Evolutionary conservation across 768 basidiomycete genomes (phyloP), one percentile per base, ranked within the genome.

Genomic region (Termitomyces eurrhizus): DNA sequence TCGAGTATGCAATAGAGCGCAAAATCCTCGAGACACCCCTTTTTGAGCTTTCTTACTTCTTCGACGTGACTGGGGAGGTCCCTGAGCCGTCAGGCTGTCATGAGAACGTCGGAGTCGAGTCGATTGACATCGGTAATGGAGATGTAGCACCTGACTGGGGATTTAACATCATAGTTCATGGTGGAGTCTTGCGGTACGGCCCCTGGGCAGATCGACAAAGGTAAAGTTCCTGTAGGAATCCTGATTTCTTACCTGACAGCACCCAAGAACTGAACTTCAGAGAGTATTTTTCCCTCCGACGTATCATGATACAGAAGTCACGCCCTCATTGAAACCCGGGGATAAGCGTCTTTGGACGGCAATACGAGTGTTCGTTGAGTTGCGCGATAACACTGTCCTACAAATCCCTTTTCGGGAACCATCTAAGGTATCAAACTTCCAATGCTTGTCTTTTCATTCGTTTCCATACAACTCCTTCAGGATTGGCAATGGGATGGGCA

Each of bases 161-260:
- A 3, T 75, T 97, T 29, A 92, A 98, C 68, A 65, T 98, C 18
- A 81, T 88, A 18, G 77, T 98, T n/a, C 77, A 84, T 60, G 86
- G 87, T 18, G 95, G 93, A 0, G 71, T 80, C 39, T 64, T 97
- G 39, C 82, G 85, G 21, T 98, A 98, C 69, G 96, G 96, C 5
- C 96, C 96, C 4, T 98, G 96, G 96, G 90, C 95, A 26, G 96
- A 98, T 74, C 82, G 95, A 29, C 96, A 97, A 73, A 80, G 95
- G 92, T 88, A 68, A 66, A 61, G 24, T 55, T 13, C 29, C 44
- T 18, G 1, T 41, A 7, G 21, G 32, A 5, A 32, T 9, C 35
- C 13, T 32, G 16, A 46, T 44, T 36, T 54, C 48, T 29, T 2
- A 51, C 41, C 52, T 59, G 4, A 62, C 49, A 61, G 35, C 62